A percentile compares a stretch with the other conserved stretches of the same genome.
Evolutionary conservation across 345 rosid genomes (phyloP).

Genomic region (Rhodomyrtus tomentosa): DNA sequence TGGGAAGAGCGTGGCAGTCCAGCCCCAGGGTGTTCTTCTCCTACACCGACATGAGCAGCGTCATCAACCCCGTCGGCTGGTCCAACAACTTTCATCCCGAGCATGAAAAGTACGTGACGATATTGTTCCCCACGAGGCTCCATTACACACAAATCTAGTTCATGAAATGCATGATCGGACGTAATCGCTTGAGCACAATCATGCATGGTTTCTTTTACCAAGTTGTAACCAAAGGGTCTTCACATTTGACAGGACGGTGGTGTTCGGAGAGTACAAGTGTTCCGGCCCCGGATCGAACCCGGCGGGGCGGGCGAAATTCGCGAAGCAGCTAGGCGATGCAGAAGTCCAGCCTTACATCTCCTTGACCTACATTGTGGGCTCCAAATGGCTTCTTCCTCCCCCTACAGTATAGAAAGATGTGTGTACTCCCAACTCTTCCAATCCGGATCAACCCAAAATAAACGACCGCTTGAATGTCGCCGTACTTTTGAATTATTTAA

Average conservation of each 20-base stretch:
- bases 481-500: neutral
- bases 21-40: conserved; percentile 40
- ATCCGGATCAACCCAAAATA: neutral
- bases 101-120: conserved; percentile 12
- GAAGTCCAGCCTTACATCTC: conserved; percentile 23
- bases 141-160: too few relatives aligned
- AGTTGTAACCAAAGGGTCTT: neutral
- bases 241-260: conserved; percentile 15
- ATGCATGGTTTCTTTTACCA: neutral
- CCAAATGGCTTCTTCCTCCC: conserved; percentile 67
- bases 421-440: neutral
- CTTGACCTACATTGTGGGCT: conserved; percentile 34
- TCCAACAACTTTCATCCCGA: conserved; percentile 10
- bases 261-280: conserved; percentile 49
- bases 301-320: conserved; percentile 11
- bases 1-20: conserved; percentile 59
- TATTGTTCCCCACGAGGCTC: neutral
- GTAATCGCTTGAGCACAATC: neutral
- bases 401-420: conserved; percentile 10
- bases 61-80: conserved; percentile 49
- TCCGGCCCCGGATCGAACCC: conserved; percentile 30
- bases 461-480: neutral
- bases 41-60: conserved; percentile 25
- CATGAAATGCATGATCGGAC: neutral
- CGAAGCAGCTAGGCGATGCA: conserved; percentile 13